Evolutionary conservation across 805 yeast species (phyloP).

Genomic region (Candida gorgasii): DNA sequence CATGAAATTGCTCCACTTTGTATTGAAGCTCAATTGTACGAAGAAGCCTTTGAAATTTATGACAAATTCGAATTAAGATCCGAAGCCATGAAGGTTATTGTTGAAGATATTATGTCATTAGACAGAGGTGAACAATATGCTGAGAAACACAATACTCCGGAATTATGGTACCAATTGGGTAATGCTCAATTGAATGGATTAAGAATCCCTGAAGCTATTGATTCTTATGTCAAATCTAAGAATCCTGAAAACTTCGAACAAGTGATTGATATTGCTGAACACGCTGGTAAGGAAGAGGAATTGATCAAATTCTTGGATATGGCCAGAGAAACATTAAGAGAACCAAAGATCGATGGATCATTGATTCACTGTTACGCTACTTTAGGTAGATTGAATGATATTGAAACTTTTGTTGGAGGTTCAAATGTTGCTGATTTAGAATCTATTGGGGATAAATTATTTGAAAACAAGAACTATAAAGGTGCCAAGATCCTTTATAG

Average conservation of each 20-base stretch:
- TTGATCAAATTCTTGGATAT: constrained; percentile 79
- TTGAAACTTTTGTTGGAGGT: constrained; percentile 79
- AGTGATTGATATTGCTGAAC: constrained; percentile 91
- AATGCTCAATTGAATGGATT: constrained; percentile 93
- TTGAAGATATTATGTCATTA: constrained; percentile 89
- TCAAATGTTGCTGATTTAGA: constrained; percentile 94
- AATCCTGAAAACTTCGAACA: constrained; percentile 88
- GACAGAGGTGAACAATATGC: constrained; percentile 95
- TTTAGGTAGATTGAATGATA: constrained; percentile 70
- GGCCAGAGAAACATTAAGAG: constrained; percentile 92
- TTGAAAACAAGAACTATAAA: constrained; percentile 76
- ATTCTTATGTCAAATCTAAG: constrained; percentile 86
- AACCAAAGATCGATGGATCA: constrained; percentile 91
- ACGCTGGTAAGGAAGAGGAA: constrained; percentile 95
- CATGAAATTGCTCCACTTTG: constrained; percentile 91
- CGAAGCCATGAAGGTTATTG: constrained; percentile 86
- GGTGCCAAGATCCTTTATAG: constrained; percentile 90
- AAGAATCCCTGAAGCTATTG: constrained; percentile 87
- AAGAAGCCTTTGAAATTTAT: constrained; percentile 93
- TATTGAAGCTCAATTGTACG: constrained; percentile 82
- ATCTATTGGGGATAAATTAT: constrained; percentile 86
- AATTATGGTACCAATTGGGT: constrained; percentile 94
- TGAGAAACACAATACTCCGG: constrained; percentile 82
- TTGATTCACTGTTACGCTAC: constrained; percentile 85
- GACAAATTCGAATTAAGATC: constrained; percentile 75